Evolutionary conservation across 306 rosid species (phyloP).

Genomic region (Casuarina equisetifolia): DNA sequence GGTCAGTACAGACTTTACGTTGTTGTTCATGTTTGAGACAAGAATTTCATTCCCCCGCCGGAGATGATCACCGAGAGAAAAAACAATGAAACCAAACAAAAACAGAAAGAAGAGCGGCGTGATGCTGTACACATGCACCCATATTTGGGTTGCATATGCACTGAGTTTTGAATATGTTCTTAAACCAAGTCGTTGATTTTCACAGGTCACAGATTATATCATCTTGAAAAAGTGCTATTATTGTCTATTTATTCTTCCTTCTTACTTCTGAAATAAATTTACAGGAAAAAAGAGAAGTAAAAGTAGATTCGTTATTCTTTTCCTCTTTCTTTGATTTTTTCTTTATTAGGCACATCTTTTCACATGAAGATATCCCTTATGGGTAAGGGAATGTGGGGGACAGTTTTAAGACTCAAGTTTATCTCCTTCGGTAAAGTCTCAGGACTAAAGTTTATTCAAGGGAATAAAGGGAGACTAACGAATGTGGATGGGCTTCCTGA

Average conservation of each 20-base stretch:
- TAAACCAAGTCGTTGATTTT: too few relatives aligned
- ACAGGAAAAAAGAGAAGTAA: too few relatives aligned
- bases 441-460: background rate
- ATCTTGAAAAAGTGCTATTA: too few relatives aligned
- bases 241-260: too few relatives aligned
- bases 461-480: background rate
- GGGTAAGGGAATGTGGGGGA: background rate
- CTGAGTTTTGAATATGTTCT: too few relatives aligned
- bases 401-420: background rate
- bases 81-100: too few relatives aligned
- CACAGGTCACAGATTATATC: too few relatives aligned
- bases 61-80: background rate
- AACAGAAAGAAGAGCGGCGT: too few relatives aligned
- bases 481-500: background rate
- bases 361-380: background rate
- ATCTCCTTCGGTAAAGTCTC: background rate
- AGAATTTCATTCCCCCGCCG: background rate
- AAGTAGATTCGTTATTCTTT: too few relatives aligned
- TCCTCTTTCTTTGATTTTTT: background rate
- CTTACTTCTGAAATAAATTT: too few relatives aligned
- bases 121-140: too few relatives aligned
- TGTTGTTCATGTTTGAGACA: background rate
- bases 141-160: too few relatives aligned
- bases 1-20: conserved; percentile 38
- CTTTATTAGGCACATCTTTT: background rate